Percentiles rank a stretch among this genome's conserved stretches.
Evolutionary conservation across 148 eudicot species (phyloP).

Genomic region (Rhododendron kiyosumense): DNA sequence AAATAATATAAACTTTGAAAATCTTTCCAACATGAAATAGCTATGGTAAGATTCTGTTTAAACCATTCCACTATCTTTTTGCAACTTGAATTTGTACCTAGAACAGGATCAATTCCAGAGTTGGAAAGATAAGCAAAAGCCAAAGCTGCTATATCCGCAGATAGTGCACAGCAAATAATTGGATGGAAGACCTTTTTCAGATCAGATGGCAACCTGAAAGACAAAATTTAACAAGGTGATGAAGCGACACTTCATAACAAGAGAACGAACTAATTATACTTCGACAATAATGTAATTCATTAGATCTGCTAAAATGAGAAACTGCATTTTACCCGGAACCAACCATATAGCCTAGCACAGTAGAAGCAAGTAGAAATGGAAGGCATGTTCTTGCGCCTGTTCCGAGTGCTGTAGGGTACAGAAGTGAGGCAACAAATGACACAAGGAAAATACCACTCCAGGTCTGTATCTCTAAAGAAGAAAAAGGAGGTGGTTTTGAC

Average conservation of each 20-base stretch:
- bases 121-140: slow-evolving; percentile 73
- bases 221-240: slow-evolving; percentile 1
- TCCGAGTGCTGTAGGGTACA: slow-evolving; percentile 69
- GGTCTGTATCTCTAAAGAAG: slow-evolving; percentile 56
- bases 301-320: slow-evolving; percentile 1
- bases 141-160: slow-evolving; percentile 87
- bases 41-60: neutral
- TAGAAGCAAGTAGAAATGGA: slow-evolving; percentile 88
- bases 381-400: slow-evolving; percentile 82
- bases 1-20: neutral
- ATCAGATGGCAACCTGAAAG: slow-evolving; percentile 68
- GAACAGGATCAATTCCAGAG: slow-evolving; percentile 73
- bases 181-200: slow-evolving; percentile 85
- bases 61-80: slow-evolving; percentile 2
- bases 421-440: slow-evolving; percentile 56
- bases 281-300: neutral
- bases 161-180: slow-evolving; percentile 79
- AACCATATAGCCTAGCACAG: slow-evolving; percentile 86
- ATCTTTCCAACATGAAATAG: neutral
- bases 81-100: slow-evolving; percentile 45
- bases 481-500: slow-evolving; percentile 86
- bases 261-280: neutral
- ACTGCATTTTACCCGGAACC: slow-evolving; percentile 67
- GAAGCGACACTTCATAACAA: neutral
- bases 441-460: slow-evolving; percentile 68